Evolutionary conservation across 2,329 filamentous ascomycete species (phyloP), one percentile per base, ranked within the genome.

Genomic region (Dactylellina parvicollis): DNA sequence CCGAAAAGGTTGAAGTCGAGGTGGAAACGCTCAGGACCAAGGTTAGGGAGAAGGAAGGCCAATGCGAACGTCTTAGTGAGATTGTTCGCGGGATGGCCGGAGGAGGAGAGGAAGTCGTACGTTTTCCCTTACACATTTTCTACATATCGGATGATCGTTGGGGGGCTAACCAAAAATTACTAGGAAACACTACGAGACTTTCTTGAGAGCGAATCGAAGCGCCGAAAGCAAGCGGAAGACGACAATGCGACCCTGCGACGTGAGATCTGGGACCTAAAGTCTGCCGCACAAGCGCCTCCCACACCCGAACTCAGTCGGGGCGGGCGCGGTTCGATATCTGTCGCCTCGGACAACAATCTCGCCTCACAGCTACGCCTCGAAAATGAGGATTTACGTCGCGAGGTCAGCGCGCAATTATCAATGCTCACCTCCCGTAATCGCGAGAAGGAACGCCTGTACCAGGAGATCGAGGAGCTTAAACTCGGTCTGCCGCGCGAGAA

Each of bases 381-480:
- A 79, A 98, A 97, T 78, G 92, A 92, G 1, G 94, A 97, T 80
- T 82, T 99, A 30, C 88, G 94, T 59, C 90, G 93, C 60, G 93
- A 98, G 80, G 91, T 98, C 28, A 92, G 93, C 74, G 95, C 95
- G 1, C 95, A 99, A 80, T 96, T 93, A 0, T 97, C 93, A 0
- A 98, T 99, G 92, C 86, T 99, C 32, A 97, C 94, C 0, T 98
- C 95, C 34, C 87, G 95, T 22, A 97, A 97, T 79, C 90, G 92
- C 24, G 95, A 99, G 79, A 96, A 96, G 79, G 93, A 98, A 79
- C 88, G 92, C 3, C 84, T 99, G 7, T 96, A 98, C 80, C 92
- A 96, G 79, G 94, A 99, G 80, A 98, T 98, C 75, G 95, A 99
- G 81, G 93, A 97, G 74, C 84, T 99, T 75, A 99, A 98, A 82